Percentiles rank a stretch among this genome's conserved stretches.
These are phyloP conservation scores for Phylloporus scabripes DNA, from an alignment of 768 basidiomycete species.

Conservation along the genomic window DNA sequence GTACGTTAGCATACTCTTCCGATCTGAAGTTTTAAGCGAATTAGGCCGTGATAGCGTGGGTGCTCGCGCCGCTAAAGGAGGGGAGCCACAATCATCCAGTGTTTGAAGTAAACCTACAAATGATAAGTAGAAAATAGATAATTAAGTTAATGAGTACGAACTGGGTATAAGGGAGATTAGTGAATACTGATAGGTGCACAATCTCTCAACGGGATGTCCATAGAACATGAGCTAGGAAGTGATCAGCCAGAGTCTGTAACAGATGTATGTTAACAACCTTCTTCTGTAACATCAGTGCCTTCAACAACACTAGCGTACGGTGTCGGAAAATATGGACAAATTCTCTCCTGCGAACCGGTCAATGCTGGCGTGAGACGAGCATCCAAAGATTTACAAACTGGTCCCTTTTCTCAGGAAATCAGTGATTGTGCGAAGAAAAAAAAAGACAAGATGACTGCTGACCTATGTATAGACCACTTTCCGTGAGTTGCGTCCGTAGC, in stretches of 20 bases:
- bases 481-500: conserved; percentile 76
- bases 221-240: conserved; percentile 82
- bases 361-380: background rate
- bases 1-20: conserved; percentile 85
- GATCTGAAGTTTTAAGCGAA: conserved; percentile 81
- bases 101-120: conserved; percentile 74
- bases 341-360: conserved; percentile 57
- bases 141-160: conserved; percentile 22
- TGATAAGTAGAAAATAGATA: conserved; percentile 3
- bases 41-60: conserved; percentile 65
- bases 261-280: conserved; percentile 46
- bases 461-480: conserved; percentile 96
- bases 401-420: conserved; percentile 45
- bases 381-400: conserved; percentile 47
- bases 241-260: conserved; percentile 7
- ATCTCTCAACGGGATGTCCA: conserved; percentile 90
- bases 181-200: conserved; percentile 98
- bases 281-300: conserved; percentile 91
- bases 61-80: conserved; percentile 61
- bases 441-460: conserved; percentile 19
- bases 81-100: conserved; percentile 88
- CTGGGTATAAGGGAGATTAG: conserved; percentile 91
- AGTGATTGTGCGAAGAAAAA: too few species aligned
- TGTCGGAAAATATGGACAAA: conserved; percentile 92
- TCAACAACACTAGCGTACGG: conserved; percentile 87